phyloP scores from a whole-genome alignment of 202 grass and related monocot genomes.

The Schoenoplectus tabernaemontani region DNA sequence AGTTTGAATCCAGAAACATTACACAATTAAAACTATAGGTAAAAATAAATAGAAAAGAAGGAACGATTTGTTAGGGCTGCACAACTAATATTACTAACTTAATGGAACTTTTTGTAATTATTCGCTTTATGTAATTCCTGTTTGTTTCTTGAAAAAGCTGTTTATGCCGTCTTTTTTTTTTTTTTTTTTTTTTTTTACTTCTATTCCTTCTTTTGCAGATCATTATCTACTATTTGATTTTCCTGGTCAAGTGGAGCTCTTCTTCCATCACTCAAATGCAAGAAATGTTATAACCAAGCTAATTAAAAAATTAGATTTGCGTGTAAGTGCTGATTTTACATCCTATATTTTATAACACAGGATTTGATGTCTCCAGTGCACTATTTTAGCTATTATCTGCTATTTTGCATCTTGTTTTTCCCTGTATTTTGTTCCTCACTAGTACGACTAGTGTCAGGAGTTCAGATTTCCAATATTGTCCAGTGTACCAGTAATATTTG shows the following conservation, averaged over 20 bases:
- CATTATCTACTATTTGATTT: slow-evolving; percentile 98
- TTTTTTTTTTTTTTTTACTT: too few species aligned
- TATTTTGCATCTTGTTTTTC: neutral
- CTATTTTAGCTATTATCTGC: neutral
- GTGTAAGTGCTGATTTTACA: slow-evolving; percentile 34
- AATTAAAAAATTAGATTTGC: slow-evolving; percentile 74
- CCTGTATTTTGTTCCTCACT: too few species aligned
- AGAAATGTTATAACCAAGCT: slow-evolving; percentile 62
- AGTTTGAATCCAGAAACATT: neutral
- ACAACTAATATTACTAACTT: too few species aligned
- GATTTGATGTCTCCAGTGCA: neutral
- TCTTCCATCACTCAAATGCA: slow-evolving; percentile 91
- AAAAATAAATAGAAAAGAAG: too few species aligned
- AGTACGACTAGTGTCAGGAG: too few species aligned
- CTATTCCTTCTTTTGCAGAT: slow-evolving; percentile 50
- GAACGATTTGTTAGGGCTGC: too few species aligned
- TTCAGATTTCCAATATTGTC: neutral
- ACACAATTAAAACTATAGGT: too few species aligned
- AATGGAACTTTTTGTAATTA: neutral
- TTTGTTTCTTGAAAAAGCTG: neutral
- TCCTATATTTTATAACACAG: neutral
- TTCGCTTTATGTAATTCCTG: neutral
- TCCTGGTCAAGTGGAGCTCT: slow-evolving; percentile 95
- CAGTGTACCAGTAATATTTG: neutral
- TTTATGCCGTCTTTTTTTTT: neutral